Evolutionary conservation across 2,329 filamentous ascomycete genomes (phyloP).

Genomic region (Zasmidium angulare): DNA sequence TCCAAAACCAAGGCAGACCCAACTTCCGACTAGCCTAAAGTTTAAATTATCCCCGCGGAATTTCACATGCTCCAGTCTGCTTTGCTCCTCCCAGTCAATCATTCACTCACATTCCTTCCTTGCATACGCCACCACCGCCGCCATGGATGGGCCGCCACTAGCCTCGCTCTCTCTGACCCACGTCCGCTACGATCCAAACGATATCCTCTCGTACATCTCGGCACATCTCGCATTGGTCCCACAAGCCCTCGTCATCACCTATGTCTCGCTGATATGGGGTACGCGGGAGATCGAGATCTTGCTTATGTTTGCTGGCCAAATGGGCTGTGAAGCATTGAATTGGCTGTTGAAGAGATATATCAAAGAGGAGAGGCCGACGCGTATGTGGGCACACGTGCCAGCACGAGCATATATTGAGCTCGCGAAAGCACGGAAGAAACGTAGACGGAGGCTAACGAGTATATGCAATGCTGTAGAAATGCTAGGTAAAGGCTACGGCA

Average conservation of each 20-base stretch:
- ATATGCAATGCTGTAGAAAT: constrained; percentile 49
- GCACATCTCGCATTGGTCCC: constrained; percentile 94
- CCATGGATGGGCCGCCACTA: constrained; percentile 59
- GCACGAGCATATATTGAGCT: not conserved
- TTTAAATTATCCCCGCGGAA: not conserved
- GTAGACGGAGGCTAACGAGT: constrained; percentile 1
- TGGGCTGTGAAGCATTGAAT: constrained; percentile 88
- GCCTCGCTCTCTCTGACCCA: constrained; percentile 93
- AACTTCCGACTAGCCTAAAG: not conserved
- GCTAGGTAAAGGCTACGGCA: constrained; percentile 92
- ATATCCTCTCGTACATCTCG: constrained; percentile 80
- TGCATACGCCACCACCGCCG: not conserved
- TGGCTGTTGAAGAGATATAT: constrained; percentile 86
- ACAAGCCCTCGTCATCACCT: constrained; percentile 85
- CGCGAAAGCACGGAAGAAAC: no score
- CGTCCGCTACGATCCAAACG: constrained; percentile 92
- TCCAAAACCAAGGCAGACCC: no score
- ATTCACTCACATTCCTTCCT: constrained; percentile 1
- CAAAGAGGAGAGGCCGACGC: constrained; percentile 83
- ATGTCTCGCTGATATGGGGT: constrained; percentile 85
- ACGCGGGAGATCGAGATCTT: constrained; percentile 86
- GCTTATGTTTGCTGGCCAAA: constrained; percentile 87
- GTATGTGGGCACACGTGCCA: constrained; percentile 50
- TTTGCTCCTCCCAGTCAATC: not conserved
- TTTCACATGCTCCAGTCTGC: constrained; percentile 5